These are phyloP conservation scores for Carallia pectinifolia DNA, from an alignment of 345 rosid genomes.

Conservation along the genomic window DNA sequence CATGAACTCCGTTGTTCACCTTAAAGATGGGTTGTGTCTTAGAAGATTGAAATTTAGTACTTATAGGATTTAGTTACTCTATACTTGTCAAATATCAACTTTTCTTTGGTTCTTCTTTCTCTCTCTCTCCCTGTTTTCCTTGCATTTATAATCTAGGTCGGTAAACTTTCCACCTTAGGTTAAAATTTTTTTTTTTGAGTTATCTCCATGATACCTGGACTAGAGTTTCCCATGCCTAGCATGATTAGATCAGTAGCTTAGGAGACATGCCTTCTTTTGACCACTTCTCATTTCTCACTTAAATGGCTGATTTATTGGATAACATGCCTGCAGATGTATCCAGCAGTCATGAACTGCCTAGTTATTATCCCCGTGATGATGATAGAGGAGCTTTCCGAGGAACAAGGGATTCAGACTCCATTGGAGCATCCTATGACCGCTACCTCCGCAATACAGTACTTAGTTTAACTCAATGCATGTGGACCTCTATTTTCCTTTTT, in stretches of 20 bases:
- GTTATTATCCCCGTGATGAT: conserved; percentile 49
- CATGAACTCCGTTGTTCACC: no score
- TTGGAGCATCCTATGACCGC: conserved; percentile 62
- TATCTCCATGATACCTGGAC: no score
- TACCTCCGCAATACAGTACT: conserved; percentile 52
- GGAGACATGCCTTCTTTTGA: not conserved
- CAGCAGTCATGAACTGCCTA: conserved; percentile 40
- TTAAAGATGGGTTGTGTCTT: no score
- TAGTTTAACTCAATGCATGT: not conserved
- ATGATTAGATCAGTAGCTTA: not conserved
- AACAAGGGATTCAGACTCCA: conserved; percentile 49
- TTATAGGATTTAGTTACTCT: no score
- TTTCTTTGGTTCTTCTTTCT: no score
- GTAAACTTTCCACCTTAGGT: no score
- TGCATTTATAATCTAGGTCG: no score
- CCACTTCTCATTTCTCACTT: not conserved
- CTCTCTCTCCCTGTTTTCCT: no score
- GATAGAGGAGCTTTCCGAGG: conserved; percentile 45
- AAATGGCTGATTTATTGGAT: conserved; percentile 17
- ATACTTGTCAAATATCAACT: no score
- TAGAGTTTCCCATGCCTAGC: no score
- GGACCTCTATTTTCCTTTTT: not conserved
- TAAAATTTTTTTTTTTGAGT: no score
- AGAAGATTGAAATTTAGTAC: no score
- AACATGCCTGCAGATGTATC: conserved; percentile 34